Conservation (phyloP, 176 grass and related monocot species). For the Eleusine indica region DNA sequence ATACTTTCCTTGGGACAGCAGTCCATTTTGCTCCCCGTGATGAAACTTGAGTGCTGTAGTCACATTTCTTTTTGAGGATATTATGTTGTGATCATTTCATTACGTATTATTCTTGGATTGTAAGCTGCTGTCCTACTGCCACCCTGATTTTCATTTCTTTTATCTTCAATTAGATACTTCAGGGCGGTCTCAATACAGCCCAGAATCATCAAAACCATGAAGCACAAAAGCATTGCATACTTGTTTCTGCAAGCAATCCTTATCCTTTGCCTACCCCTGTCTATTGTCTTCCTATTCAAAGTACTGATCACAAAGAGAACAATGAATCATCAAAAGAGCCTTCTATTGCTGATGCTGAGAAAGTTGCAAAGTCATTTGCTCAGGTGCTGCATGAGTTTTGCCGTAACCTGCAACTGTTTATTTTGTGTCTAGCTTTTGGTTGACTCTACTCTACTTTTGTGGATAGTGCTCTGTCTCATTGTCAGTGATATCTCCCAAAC, state of each 20-base stretch:
- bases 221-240: conserved; percentile 87
- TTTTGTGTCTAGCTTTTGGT: conserved; percentile 30
- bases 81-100: neutral
- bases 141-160: conserved; percentile 25
- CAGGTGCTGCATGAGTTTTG: conserved; percentile 54
- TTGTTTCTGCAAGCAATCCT: conserved; percentile 93
- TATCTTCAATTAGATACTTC: conserved; percentile 62
- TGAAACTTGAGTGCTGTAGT: conserved; percentile 1
- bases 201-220: conserved; percentile 74
- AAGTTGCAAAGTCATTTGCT: conserved; percentile 78
- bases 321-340: conserved; percentile 57
- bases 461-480: conserved; percentile 70
- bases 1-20: neutral
- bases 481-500: conserved; percentile 92
- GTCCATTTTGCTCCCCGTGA: neutral
- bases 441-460: conserved; percentile 42
- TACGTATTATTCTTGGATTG: conserved; percentile 5
- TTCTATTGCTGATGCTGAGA: conserved; percentile 78
- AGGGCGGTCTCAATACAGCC: conserved; percentile 33
- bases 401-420: conserved; percentile 35
- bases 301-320: conserved; percentile 63
- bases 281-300: conserved; percentile 55
- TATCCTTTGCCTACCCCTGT: conserved; percentile 83
- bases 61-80: neutral
- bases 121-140: conserved; percentile 12